Evolutionary conservation across 2,329 filamentous ascomycete species (phyloP), one percentile per base, ranked within the genome.

Genomic region (Geosmithia flava): DNA sequence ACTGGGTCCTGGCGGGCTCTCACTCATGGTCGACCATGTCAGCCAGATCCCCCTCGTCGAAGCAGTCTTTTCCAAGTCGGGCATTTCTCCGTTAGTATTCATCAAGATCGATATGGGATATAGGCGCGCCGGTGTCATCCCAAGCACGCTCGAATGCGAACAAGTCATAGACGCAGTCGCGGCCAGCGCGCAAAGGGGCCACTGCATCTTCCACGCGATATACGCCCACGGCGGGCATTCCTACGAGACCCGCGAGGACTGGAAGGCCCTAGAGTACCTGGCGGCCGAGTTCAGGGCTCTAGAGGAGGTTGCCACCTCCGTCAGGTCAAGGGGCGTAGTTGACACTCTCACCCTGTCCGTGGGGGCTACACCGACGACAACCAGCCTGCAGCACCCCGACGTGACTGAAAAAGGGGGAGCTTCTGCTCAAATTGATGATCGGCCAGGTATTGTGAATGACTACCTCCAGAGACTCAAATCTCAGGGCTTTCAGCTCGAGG

Each of bases 101-200:
- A 65, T 89, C 54, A 88, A 89, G 55, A 75, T 89, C 23, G 84
- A 90, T 58, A 80, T 83, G 39, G 83, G 83, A 7, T 78, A 79
- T 56, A 71, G 78, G 55, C 79, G 86, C 23, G 83, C 85, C 1
- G 86, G 85, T 19, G 69, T 87, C 0, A 57, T 68, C 1, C 73
- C 78, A 0, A 59, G 65, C 7, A 75, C 76, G 0, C 54, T 62
- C 1, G 61, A 62, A 4, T 74, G 76, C 52, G 53, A 58, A 0
- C 56, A 59, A 1, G 61, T 83, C 1, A 63, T 82, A 23, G 54
- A 64, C 30, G 56, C 58, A 15, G 62, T 74, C 0, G 62, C 80
- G 1, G 54, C 55, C 7, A 60, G 67, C 0, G 65, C 73, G 15
- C 54, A 55, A 6, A 53, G 53, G 2, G 63, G 64, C 3, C 45